These are phyloP conservation scores for Podila epigama DNA, from an alignment of 192 early-diverging fungal genomes.

Conservation along the genomic window DNA sequence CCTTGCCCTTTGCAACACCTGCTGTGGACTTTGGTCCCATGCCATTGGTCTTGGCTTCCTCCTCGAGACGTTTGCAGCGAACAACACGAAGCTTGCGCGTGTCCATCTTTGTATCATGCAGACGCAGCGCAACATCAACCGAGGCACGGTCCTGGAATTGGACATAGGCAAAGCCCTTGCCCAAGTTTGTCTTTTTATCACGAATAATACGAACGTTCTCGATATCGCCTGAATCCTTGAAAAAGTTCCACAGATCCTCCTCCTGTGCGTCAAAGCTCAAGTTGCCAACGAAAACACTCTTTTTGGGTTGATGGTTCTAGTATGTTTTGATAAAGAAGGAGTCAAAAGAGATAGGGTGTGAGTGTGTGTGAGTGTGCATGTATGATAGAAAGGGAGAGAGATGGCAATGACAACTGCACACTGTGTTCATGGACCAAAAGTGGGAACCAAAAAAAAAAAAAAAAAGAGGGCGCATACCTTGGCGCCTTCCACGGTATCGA, in stretches of 20 bases:
- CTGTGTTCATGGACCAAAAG: not conserved
- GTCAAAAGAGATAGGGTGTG: not conserved
- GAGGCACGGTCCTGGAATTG: slow-evolving; percentile 82
- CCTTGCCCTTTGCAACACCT: slow-evolving; percentile 9
- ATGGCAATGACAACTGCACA: not conserved
- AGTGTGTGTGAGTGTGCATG: not conserved
- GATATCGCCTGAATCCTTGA: slow-evolving; percentile 72
- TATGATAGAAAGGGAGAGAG: not conserved
- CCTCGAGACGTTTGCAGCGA: slow-evolving; percentile 54
- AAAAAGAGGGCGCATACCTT: slow-evolving; percentile 34
- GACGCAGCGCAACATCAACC: slow-evolving; percentile 79
- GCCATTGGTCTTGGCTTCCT: slow-evolving; percentile 36
- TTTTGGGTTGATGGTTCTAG: slow-evolving; percentile 75
- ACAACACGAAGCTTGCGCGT: slow-evolving; percentile 70
- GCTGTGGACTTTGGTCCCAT: slow-evolving; percentile 18
- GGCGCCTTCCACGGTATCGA: slow-evolving; percentile 67
- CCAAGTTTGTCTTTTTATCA: slow-evolving; percentile 83
- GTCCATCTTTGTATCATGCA: slow-evolving; percentile 75
- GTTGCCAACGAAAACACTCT: slow-evolving; percentile 79
- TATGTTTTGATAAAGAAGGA: slow-evolving; percentile 15
- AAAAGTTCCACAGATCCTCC: slow-evolving; percentile 75
- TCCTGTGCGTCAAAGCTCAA: slow-evolving; percentile 77
- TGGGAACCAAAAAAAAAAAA: not conserved
- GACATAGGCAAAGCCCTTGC: slow-evolving; percentile 95
- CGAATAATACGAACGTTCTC: slow-evolving; percentile 87